Base-by-base conservation (phyloP, 2,329 filamentous ascomycete genomes). In the Cordyceps farinosa region DNA sequence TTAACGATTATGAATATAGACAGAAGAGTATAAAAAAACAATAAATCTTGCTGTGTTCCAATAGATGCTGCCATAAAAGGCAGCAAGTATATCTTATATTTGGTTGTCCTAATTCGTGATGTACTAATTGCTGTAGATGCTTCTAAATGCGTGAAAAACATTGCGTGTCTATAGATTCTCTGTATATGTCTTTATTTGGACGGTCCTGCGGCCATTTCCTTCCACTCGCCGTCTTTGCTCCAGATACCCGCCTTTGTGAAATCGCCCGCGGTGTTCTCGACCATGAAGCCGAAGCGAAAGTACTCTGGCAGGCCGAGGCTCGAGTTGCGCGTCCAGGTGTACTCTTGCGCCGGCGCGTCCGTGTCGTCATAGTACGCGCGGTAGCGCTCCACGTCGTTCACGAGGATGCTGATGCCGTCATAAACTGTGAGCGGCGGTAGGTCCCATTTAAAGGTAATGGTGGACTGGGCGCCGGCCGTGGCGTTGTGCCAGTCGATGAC, bases 381-480 rank as follows among this genome's bases (percentile, higher is more conserved):
- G 73, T 89, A 92, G 27, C 90, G 80, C 75, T 96, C 91, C 0
- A 96, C 91, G 68, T 96, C 91, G 70, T 96, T 95, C 67, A 96
- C 90, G 0, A 96, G 78, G 17, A 95, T 83, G 71, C 88, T 91
- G 64, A 96, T 83, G 13, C 91, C 91, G 69, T 94, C 89, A 68
- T 87, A 91, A 29, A 81, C 77, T 9, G 77, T 76, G 2, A 78
- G 67, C 40, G 66, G 77, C 29, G 79, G 79, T 42, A 73, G 65
- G 2, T 76, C 75, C 85, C 83, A 87, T 3, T 73, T 73, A 65
- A 87, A 90, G 1, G 84, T 83, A 66, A 93, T 91, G 11, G 82
- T 89, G 59, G 90, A 90, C 58, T 84, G 78, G 2, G 64, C 52
- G 34, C 5, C 50, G 5, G 32, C 42, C 15, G 60, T 62, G 54